A percentile compares a stretch with the other conserved stretches of the same genome.
Conservation (phyloP, 2,329 filamentous ascomycete species). For the Phoma herbarum region DNA sequence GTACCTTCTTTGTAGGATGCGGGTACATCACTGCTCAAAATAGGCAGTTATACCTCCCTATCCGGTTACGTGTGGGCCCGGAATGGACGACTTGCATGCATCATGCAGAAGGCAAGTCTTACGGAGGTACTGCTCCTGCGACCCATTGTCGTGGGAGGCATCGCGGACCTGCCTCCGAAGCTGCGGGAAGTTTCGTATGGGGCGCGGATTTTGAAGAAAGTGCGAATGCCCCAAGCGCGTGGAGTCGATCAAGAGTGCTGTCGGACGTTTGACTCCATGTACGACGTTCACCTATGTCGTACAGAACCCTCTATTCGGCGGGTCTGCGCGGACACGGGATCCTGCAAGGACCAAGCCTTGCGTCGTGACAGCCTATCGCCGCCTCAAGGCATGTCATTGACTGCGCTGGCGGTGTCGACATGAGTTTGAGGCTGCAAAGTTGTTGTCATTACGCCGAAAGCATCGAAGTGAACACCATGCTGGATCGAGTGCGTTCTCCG, state of each 20-base stretch:
- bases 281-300: background rate
- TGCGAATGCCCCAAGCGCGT: background rate
- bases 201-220: background rate
- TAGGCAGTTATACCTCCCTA: background rate
- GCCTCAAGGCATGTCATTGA: background rate
- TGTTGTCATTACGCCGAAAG: slow-evolving; percentile 1
- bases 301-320: background rate
- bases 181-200: slow-evolving; percentile 1
- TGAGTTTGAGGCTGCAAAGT: background rate
- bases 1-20: background rate
- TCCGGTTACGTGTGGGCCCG: background rate
- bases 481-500: background rate
- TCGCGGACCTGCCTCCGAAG: slow-evolving; percentile 5
- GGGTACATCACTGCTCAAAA: background rate
- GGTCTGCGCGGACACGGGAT: background rate
- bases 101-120: background rate
- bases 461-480: slow-evolving; percentile 2
- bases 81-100: background rate
- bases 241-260: background rate
- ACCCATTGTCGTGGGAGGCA: background rate
- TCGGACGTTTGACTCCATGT: background rate
- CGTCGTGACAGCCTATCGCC: background rate
- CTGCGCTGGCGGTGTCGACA: background rate
- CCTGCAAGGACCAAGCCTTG: background rate
- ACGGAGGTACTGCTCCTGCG: background rate